Conservation (phyloP, 257 asterid species). For the Solanum etuberosum region DNA sequence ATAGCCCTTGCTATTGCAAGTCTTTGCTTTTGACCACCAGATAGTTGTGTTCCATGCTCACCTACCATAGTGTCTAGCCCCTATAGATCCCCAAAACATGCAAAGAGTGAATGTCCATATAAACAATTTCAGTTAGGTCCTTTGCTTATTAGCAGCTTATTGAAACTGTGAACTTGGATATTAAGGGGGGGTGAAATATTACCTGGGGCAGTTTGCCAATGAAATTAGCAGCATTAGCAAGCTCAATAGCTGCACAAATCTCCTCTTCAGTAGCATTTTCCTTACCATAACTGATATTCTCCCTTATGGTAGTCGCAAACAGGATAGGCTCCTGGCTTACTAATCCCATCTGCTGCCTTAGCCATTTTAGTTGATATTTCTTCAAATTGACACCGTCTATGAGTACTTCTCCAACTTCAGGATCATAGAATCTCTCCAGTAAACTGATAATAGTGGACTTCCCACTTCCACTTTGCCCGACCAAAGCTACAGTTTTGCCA, state of each 20-base stretch:
- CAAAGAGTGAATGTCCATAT: background rate
- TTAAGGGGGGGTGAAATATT: background rate
- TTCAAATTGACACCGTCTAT: constrained; percentile 20
- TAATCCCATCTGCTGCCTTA: constrained; percentile 18
- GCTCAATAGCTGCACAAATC: constrained; percentile 8
- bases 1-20: constrained; percentile 24
- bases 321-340: constrained; percentile 26
- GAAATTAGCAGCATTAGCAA: constrained; percentile 16
- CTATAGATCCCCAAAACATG: background rate
- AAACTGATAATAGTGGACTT: constrained; percentile 20
- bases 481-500: constrained; percentile 14
- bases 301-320: constrained; percentile 14
- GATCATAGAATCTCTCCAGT: constrained; percentile 24
- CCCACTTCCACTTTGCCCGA: constrained; percentile 25
- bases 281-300: constrained; percentile 20
- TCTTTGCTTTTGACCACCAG: constrained; percentile 28
- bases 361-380: constrained; percentile 14
- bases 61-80: constrained; percentile 24
- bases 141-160: background rate
- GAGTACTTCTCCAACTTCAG: constrained; percentile 16
- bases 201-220: constrained; percentile 19
- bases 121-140: no score
- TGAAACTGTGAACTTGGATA: background rate
- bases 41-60: constrained; percentile 21
- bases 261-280: constrained; percentile 13